phyloP scores from a whole-genome alignment of 2,329 filamentous ascomycete species.

The Fusarium irregulare region DNA sequence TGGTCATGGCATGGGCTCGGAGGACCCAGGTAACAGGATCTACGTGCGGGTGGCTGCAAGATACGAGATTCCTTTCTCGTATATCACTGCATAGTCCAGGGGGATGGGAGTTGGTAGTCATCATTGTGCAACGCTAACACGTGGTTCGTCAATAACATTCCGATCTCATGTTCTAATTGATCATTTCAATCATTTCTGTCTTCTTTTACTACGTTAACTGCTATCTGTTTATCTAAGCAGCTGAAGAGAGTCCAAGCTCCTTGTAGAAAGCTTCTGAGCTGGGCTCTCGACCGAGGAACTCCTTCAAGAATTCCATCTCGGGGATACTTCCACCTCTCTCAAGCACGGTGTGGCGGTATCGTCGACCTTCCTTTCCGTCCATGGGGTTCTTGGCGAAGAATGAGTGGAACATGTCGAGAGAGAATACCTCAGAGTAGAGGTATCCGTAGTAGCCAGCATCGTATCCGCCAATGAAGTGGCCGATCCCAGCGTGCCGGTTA shows the following conservation, averaged over 20 bases:
- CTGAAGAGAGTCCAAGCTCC: conserved; percentile 69
- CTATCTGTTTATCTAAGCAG: conserved; percentile 6
- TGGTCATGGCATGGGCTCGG: conserved; percentile 1
- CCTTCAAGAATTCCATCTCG: conserved; percentile 82
- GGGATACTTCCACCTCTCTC: conserved; percentile 82
- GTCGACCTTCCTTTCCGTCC: conserved; percentile 76
- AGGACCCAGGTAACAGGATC: conserved; percentile 11
- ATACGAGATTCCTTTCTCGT: conserved; percentile 33
- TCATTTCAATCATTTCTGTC: conserved; percentile 6
- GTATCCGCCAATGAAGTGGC: conserved; percentile 85
- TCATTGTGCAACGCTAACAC: conserved; percentile 7
- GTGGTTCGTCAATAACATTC: conserved; percentile 5
- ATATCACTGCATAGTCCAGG: conserved; percentile 13
- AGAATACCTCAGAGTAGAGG: conserved; percentile 81
- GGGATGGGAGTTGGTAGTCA: neutral
- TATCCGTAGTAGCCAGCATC: conserved; percentile 87
- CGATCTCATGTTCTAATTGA: neutral
- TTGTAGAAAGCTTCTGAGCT: conserved; percentile 83
- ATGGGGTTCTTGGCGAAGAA: conserved; percentile 84
- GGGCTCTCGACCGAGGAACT: conserved; percentile 81
- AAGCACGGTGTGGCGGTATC: conserved; percentile 82
- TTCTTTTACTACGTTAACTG: conserved; percentile 3
- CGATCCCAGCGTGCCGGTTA: conserved; percentile 82
- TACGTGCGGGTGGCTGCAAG: conserved; percentile 26
- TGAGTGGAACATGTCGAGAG: conserved; percentile 85